Base-by-base conservation (phyloP, 768 basidiomycete genomes). In the Russula foetens region DNA sequence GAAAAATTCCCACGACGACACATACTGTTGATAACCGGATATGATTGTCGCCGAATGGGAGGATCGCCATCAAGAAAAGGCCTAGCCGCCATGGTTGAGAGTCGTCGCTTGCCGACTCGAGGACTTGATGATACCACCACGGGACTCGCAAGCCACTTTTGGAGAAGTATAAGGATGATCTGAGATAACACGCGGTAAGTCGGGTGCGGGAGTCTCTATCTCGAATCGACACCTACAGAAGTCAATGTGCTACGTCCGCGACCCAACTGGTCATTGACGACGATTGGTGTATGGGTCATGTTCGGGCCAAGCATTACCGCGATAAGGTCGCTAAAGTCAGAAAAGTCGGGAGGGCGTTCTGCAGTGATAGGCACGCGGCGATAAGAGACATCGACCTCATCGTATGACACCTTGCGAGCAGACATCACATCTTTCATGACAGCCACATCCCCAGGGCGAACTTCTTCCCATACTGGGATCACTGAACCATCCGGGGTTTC, bases 191-290 rank as follows among this genome's bases (percentile, higher is more conserved):
- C 38, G 29, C 39, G n/a, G 61, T 56, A 35, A 39, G 39, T 26
- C 19, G 9, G 11, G 28, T 19, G 38, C 19, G 12, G 29, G 19
- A 23, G 58, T 46, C 28, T 9, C 8, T 26, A 5, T 23, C 12
- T 4, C 44, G 31, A 7, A 39, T 29, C 47, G 0, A 26, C 41
- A 69, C 85, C 64, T 57, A 90, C 90, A 19, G 94, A 90, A n/a
- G 92, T 86, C 51, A 93, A 74, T 0, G 95, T 96, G 62, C 92
- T 95, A 67, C 97, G 79, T 11, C 96, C 95, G 31, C 92, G 80
- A 4, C 93, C 96, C 15, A 99, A 82, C 69, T 99, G 97, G 67
- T 95, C 97, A 69, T 98, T 99, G 38, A 99, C 81, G 19, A 99
- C 86, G 59, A 98, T 88, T 0, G 89, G 89, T 0, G 88, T 87